A percentile compares a stretch with the other conserved stretches of the same genome.
Conservation (phyloP, 108 stramenopile species). For the Pseudonitzschia delicatissima region DNA sequence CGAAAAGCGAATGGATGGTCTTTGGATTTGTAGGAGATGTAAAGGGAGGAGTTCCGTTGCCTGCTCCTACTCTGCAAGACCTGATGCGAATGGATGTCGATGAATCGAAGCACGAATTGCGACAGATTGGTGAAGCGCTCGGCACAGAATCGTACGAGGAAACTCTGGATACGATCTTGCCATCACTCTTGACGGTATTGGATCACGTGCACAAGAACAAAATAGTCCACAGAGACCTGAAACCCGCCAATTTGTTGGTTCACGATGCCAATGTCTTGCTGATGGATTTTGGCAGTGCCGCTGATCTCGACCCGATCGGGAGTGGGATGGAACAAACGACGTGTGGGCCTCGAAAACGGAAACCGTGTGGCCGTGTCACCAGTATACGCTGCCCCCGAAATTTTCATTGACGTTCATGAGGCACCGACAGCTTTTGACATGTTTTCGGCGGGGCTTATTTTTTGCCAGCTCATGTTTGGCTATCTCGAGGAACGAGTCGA, state of each 20-base stretch:
- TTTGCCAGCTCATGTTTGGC: conserved; percentile 78
- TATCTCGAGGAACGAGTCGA: conserved; percentile 74
- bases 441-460: conserved; percentile 60
- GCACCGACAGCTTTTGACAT: conserved; percentile 61
- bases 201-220: conserved; percentile 39
- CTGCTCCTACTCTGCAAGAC: conserved; percentile 50
- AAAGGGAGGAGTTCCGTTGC: neutral
- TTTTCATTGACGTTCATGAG: conserved; percentile 33
- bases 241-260: conserved; percentile 69
- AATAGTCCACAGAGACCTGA: conserved; percentile 81
- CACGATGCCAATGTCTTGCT: conserved; percentile 32
- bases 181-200: conserved; percentile 49
- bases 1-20: conserved; percentile 68
- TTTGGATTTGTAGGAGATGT: conserved; percentile 44
- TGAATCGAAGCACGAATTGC: conserved; percentile 27
- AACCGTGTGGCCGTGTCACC: conserved; percentile 65
- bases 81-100: conserved; percentile 47
- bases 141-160: conserved; percentile 36
- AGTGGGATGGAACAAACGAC: conserved; percentile 28
- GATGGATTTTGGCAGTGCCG: conserved; percentile 83
- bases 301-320: conserved; percentile 57
- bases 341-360: conserved; percentile 45
- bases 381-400: conserved; percentile 75
- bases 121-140: conserved; percentile 49
- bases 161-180: conserved; percentile 46